Evolutionary conservation across 2,329 filamentous ascomycete species (phyloP), one percentile per base, ranked within the genome.

Genomic region (Sphaerulina vaccinii): DNA sequence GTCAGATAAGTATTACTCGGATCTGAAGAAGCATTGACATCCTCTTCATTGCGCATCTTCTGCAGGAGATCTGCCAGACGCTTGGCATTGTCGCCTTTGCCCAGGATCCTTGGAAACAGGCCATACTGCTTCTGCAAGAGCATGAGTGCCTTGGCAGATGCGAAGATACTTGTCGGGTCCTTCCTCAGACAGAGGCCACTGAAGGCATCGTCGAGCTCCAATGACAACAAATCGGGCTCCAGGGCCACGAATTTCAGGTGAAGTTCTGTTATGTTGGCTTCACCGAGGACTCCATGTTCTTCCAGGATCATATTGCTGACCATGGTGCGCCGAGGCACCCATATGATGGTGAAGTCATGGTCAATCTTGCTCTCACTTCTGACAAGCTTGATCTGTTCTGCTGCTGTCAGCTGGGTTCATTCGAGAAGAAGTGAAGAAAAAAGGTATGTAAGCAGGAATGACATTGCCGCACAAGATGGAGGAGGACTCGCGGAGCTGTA

Each of bases 341-440:
- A 97, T 68, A 96, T 92, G 62, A 99, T 87, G 57, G 91, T 92
- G 68, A 97, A 96, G 64, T 99, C 92, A 80, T 99, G 93, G 61
- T 90, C 88, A 40, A 86, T 88, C 65, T 90, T 87, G 68, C 87
- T 91, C 70, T 93, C 90, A 65, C 86, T 87, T 64, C 92, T 89
- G 52, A 97, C 78, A 55, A 88, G 85, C 70, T 91, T 92, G 63
- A 97, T 90, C 75, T 97, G 90, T 62, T 88, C 92, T 96, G 50
- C 27, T 57, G 3, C 24, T 13, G 29, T 59, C 32, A 59, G 57
- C 47, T 15, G 21, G 16, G 15, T 29, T 2, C 2, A 3, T 18
- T 32, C 9, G 5, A 29, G 9, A 15, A 23, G 19, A 42, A 47
- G 59, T n/a, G 43, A 54, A 16, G 22, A 41, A n/a, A 79, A 79